Percentiles rank a stretch among this genome's conserved stretches.
Evolutionary conservation across 148 eudicot genomes (phyloP).

Genomic region (Vaccinium darrowii): DNA sequence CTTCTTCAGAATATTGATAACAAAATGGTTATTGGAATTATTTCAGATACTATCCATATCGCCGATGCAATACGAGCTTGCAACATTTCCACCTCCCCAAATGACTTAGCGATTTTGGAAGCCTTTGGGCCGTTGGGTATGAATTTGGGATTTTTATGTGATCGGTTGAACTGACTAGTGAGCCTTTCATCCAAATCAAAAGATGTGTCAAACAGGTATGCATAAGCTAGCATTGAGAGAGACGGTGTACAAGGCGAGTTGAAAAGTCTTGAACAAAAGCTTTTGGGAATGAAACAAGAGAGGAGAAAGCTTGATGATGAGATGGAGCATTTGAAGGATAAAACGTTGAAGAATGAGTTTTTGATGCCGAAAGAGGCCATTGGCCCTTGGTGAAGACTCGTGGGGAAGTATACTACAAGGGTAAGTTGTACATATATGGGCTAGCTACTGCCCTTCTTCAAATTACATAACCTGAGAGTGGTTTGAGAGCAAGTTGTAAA

Average conservation of each 20-base stretch:
- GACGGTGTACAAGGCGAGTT: conserved; percentile 14
- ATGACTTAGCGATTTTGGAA: conserved; percentile 31
- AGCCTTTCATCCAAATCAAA: conserved; percentile 13
- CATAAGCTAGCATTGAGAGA: conserved; percentile 19
- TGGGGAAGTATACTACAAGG: neutral
- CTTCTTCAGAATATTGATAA: conserved; percentile 35
- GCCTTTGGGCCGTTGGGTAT: conserved; percentile 51
- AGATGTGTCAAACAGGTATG: conserved; percentile 8
- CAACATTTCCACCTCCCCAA: conserved; percentile 5
- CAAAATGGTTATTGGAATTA: conserved; percentile 43
- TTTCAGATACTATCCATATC: conserved; percentile 42
- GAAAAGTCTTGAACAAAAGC: conserved; percentile 22
- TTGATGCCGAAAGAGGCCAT: conserved; percentile 9
- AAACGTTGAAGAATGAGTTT: neutral
- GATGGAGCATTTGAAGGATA: conserved; percentile 19
- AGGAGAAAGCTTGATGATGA: conserved; percentile 22
- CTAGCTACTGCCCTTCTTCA: too few species aligned
- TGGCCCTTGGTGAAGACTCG: conserved; percentile 11
- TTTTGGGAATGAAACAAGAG: conserved; percentile 20
- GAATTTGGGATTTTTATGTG: conserved; percentile 41
- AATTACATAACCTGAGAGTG: too few species aligned
- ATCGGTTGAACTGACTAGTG: conserved; percentile 22
- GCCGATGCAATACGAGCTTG: conserved; percentile 54
- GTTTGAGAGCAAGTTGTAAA: too few species aligned
- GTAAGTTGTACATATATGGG: neutral